Base-by-base conservation (phyloP, 352 stramenopile genomes). In the Phytophthora crassamura region DNA sequence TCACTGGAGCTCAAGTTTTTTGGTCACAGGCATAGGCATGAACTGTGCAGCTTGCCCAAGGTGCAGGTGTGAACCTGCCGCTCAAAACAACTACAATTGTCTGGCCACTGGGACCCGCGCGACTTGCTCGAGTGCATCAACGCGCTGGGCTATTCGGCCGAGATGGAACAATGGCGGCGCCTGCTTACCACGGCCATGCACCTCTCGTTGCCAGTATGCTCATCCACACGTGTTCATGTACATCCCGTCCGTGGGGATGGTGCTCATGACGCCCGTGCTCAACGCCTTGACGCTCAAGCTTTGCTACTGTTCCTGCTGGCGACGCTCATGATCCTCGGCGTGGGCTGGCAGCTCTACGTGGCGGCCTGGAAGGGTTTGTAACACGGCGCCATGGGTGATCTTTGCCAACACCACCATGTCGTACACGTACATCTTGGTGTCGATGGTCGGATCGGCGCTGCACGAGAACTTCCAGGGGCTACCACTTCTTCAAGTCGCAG, bases 401-500 rank as follows among this genome's bases (percentile, higher is more conserved):
- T 86, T 94, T 32, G 74, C 88, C 7, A 88, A 88, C 56, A 95
- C 89, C 0, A 84, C 82, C n/a, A 84, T 89, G 43, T 94, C 89
- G 53, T 97, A 97, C 59, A 70, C 89, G 12, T 97, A 96, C 64
- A 94, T 84, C 40, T 81, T 95, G 34, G 68, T 91, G 41, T 91
- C 88, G 39, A 78, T 96, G 22, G 69, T 97, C 28, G 76, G 83
- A 10, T 89, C 82, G 30, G 74, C 69, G 0, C 22, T 94, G 36
- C 77, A 82, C 28, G 55, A 74, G 18, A 62, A 89, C 18, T 94
- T 91, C 58, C 64, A 88, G n/a, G 14, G 85, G 84, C 12, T 86
- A 94, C 67, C 82, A 95, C 63, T 96, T 97, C 59, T 97, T 97
- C 41, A 83, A 96, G 60, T 93, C 86, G 10, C 93, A 84, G 1